Base-by-base conservation (phyloP, 78 protist species). In the Cyanophora paradoxa region DNA sequence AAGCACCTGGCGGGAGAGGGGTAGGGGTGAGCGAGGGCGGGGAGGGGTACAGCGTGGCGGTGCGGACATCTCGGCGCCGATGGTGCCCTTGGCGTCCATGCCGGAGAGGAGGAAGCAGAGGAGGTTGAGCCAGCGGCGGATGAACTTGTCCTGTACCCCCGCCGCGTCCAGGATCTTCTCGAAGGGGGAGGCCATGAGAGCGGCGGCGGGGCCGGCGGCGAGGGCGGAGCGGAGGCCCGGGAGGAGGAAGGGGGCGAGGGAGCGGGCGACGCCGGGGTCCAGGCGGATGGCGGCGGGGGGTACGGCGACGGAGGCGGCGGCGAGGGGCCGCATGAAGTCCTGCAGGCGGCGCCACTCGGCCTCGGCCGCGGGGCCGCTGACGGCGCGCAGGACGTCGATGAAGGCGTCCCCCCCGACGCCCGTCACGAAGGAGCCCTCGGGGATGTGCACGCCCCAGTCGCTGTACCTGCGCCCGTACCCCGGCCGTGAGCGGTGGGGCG, bases 101-200 rank as follows among this genome's bases (percentile, higher is more conserved):
- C 62, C 68, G 1, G 71, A 64, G 50, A 72, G 58, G 30, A 72
- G 41, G 42, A 72, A 72, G 69, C 67, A 63, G 57, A 72, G 41
- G 56, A 72, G 24, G 69, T 72, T 57, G 24, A 72, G 77, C 56
- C 63, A 72, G 59, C 58, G 56, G 44, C 24, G 44, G 61, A 72
- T 48, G 77, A 72, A 72, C 24, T 31, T 22, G 59, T 72, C 62
- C 2, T 20, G 8, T 54, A 72, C 67, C 22, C 20, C 54, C 36
- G 41, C 37, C 2, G 39, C 30, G 54, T 1, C 54, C 36, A 64
- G 71, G 3, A 54, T 30, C 36, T n/a, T n/a, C 33, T 26, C 36
- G 63, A 19, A 57, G 16, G 44, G 68, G 42, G 34, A 20, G 4
- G 34, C 44, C 16, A 42, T 61, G 34, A 42, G 22, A 1, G 34